Conservation (phyloP, 1,284 basidiomycete species). For the Golubevia pallescens region DNA sequence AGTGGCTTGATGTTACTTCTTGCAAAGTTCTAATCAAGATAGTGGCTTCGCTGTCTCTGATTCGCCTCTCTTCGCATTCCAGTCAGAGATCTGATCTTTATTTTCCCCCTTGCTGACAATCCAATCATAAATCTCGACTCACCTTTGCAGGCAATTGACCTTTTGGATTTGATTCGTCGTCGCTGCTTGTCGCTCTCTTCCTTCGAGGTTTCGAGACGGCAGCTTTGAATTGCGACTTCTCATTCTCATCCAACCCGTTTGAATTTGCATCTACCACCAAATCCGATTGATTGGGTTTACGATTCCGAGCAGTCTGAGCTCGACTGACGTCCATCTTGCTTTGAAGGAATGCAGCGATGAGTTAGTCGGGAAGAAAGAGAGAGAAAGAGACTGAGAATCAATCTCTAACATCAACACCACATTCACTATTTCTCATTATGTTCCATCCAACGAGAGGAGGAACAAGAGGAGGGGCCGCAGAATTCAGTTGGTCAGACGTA, state of each 20-base stretch:
- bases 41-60: too few species aligned
- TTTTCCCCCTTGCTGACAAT: too few species aligned
- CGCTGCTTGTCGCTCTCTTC: background rate
- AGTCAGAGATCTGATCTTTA: too few species aligned
- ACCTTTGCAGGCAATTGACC: background rate
- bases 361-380: background rate
- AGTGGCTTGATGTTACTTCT: too few species aligned
- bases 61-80: too few species aligned
- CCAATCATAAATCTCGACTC: too few species aligned
- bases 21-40: too few species aligned
- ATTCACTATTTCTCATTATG: background rate
- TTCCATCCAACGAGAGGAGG: conserved; percentile 24
- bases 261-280: background rate
- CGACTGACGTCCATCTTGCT: background rate
- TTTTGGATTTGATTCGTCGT: background rate
- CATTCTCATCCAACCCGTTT: background rate
- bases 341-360: background rate
- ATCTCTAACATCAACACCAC: background rate
- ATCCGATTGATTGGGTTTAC: background rate
- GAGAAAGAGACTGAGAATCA: background rate
- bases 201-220: background rate
- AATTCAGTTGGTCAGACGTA: conserved; percentile 58
- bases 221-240: background rate
- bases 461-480: conserved; percentile 52
- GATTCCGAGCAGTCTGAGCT: background rate